Evolutionary conservation across 1,139 yeast species (phyloP).

Genomic region (Scheffersomyces lignicola): DNA sequence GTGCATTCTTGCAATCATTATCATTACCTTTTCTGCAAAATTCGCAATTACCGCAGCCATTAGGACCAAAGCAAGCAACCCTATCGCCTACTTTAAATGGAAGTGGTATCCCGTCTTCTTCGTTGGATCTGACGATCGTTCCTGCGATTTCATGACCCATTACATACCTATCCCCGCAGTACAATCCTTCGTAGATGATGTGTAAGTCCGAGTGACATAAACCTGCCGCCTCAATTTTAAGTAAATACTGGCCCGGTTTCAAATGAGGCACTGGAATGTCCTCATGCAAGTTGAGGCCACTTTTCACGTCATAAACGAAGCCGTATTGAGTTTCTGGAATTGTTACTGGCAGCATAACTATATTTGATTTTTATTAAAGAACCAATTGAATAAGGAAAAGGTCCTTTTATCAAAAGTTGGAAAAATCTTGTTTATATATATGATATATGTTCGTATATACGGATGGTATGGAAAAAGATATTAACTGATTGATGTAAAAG

Average conservation of each 20-base stretch:
- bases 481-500: too few species aligned
- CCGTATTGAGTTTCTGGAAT: slow-evolving; percentile 17
- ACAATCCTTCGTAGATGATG: slow-evolving; percentile 21
- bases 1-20: slow-evolving; percentile 30
- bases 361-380: too few species aligned
- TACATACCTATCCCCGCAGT: slow-evolving; percentile 20
- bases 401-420: too few species aligned
- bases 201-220: slow-evolving; percentile 48
- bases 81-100: slow-evolving; percentile 13
- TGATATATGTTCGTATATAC: too few species aligned
- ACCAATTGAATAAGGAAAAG: too few species aligned
- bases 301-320: slow-evolving; percentile 9
- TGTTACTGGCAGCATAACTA: too few species aligned
- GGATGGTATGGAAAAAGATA: too few species aligned
- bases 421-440: too few species aligned
- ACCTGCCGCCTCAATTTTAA: slow-evolving; percentile 47
- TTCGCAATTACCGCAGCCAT: slow-evolving; percentile 15
- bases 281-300: slow-evolving; percentile 12
- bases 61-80: slow-evolving; percentile 16
- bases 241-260: slow-evolving; percentile 28
- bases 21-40: slow-evolving; percentile 37
- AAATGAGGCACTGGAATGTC: slow-evolving; percentile 31
- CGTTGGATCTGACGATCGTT: slow-evolving; percentile 19
- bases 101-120: slow-evolving; percentile 3
- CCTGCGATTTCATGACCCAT: slow-evolving; percentile 56